phyloP scores from a whole-genome alignment of 805 yeast genomes.

The Ogataea parapolymorpha region DNA sequence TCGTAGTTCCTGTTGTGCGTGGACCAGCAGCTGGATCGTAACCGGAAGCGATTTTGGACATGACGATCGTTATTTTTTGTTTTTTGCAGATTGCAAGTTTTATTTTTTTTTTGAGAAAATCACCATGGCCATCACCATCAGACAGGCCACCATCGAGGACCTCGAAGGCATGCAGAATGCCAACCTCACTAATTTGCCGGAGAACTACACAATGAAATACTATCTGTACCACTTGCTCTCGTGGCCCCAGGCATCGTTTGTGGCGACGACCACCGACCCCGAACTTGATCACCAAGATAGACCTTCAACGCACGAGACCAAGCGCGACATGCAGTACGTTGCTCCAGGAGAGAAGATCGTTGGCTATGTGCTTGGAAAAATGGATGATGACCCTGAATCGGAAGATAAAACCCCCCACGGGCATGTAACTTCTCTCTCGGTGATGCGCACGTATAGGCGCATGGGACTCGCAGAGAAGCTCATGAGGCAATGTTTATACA shows the following conservation, averaged over 20 bases:
- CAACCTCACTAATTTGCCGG: conserved; percentile 87
- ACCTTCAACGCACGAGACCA: conserved; percentile 13
- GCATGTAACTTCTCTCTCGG: conserved; percentile 90
- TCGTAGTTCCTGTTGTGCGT: conserved; percentile 22
- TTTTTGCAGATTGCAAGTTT: neutral
- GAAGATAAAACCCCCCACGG: conserved; percentile 77
- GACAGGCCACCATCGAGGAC: conserved; percentile 84
- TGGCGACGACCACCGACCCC: conserved; percentile 77
- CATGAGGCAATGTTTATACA: conserved; percentile 76
- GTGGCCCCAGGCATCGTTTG: conserved; percentile 98
- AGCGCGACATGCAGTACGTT: conserved; percentile 48
- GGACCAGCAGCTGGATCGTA: conserved; percentile 32
- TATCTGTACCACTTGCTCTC: conserved; percentile 90
- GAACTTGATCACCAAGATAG: conserved; percentile 28
- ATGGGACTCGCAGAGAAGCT: conserved; percentile 91
- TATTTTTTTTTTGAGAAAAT: conserved; percentile 2
- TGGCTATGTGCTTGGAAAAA: conserved; percentile 94
- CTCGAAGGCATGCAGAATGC: conserved; percentile 96
- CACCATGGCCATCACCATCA: conserved; percentile 76
- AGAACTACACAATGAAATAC: conserved; percentile 87
- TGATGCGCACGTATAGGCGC: conserved; percentile 92
- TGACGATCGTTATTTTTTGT: neutral
- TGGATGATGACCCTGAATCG: conserved; percentile 82
- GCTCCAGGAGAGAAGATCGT: conserved; percentile 74
- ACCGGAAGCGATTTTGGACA: conserved; percentile 23